Conservation (phyloP, 768 basidiomycete species). For the Podaxis sp. region DNA sequence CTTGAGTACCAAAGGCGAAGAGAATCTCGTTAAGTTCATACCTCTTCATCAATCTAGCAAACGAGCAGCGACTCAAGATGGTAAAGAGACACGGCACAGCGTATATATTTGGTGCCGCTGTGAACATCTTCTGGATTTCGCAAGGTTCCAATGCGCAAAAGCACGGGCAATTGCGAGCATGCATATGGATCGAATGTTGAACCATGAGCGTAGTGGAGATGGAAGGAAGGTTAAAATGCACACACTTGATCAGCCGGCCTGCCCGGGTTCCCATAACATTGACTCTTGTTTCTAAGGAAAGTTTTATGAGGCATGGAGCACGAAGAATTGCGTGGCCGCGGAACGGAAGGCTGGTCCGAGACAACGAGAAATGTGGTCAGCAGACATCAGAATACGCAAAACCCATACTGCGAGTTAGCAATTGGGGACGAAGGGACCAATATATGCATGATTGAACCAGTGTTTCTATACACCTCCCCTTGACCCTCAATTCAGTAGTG, state of each 20-base stretch:
- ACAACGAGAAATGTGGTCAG: background rate
- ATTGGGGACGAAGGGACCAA: background rate
- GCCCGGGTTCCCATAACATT: slow-evolving; percentile 9
- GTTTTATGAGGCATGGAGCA: background rate
- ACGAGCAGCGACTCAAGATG: background rate
- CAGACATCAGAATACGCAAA: background rate
- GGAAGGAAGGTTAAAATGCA: background rate
- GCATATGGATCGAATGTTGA: slow-evolving; percentile 4
- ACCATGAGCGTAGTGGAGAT: background rate
- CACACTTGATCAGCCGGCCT: background rate
- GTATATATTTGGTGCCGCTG: slow-evolving; percentile 2
- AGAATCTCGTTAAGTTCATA: background rate
- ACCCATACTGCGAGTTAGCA: background rate
- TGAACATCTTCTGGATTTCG: background rate
- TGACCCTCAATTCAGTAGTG: background rate
- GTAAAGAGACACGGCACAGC: background rate
- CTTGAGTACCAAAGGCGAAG: background rate
- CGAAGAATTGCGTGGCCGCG: background rate
- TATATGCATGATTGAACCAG: background rate
- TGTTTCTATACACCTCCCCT: background rate
- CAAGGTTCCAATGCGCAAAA: background rate
- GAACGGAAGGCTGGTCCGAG: background rate
- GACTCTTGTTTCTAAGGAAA: background rate
- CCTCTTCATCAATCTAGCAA: background rate
- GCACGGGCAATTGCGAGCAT: background rate